These are phyloP conservation scores for Sporothrix pseudoabietina DNA, from an alignment of 2,329 filamentous ascomycete species.

Conservation along the genomic window DNA sequence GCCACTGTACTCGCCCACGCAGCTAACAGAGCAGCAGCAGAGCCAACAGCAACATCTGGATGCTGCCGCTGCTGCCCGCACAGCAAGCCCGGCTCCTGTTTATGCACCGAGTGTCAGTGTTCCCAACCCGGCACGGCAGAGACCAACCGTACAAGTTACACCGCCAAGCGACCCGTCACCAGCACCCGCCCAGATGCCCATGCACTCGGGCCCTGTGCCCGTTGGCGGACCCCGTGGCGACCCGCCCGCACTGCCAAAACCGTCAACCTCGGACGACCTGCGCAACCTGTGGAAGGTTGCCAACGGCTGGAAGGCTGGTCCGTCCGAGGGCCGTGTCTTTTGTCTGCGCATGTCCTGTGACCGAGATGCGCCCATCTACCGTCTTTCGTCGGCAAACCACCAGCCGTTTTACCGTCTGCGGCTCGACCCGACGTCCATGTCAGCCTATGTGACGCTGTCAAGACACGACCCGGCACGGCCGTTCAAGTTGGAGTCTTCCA, in stretches of 20 bases:
- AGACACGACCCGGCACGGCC: slow-evolving; percentile 63
- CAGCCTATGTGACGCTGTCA: slow-evolving; percentile 61
- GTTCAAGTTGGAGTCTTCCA: slow-evolving; percentile 46
- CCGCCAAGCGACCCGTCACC: not conserved
- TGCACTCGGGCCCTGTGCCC: not conserved
- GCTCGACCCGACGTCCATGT: slow-evolving; percentile 64
- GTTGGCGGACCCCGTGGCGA: slow-evolving; percentile 7
- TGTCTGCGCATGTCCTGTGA: slow-evolving; percentile 60
- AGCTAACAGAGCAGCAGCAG: slow-evolving; percentile 32
- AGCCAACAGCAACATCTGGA: slow-evolving; percentile 13
- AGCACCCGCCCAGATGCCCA: not conserved
- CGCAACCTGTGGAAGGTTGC: slow-evolving; percentile 68
- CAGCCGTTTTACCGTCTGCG: slow-evolving; percentile 70
- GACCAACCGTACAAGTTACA: slow-evolving; percentile 2
- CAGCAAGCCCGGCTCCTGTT: not conserved
- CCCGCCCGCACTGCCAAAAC: slow-evolving; percentile 35
- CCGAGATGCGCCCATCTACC: slow-evolving; percentile 66
- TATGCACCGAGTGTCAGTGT: not conserved
- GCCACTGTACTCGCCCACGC: slow-evolving; percentile 57
- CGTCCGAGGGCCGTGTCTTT: slow-evolving; percentile 60
- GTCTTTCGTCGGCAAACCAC: slow-evolving; percentile 61
- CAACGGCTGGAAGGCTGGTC: slow-evolving; percentile 68
- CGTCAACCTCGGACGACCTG: slow-evolving; percentile 63
- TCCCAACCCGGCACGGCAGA: not conserved
- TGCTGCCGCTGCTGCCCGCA: not conserved